A percentile compares a stretch with the other conserved stretches of the same genome.
Evolutionary conservation across 768 basidiomycete genomes (phyloP).

Genomic region (Termitomyces sp.): DNA sequence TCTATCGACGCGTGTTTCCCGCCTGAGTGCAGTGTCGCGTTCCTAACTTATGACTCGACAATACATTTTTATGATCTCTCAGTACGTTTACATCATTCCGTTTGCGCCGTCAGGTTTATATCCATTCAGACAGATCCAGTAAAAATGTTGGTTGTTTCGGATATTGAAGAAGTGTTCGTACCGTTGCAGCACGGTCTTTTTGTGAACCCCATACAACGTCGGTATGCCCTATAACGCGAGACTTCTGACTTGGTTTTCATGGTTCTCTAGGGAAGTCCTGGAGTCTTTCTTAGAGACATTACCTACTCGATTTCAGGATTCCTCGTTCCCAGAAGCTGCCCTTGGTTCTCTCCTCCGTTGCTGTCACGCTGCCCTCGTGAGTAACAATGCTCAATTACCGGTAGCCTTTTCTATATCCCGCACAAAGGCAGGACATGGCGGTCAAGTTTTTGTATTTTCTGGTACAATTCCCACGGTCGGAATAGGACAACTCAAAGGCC

Average conservation of each 20-base stretch:
- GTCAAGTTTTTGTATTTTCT: constrained; percentile 72
- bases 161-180: constrained; percentile 89
- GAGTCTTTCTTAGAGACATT: constrained; percentile 63
- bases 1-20: constrained; percentile 48
- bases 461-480: constrained; percentile 67
- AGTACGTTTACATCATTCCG: constrained; percentile 42
- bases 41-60: constrained; percentile 76
- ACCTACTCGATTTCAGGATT: constrained; percentile 54
- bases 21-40: constrained; percentile 52
- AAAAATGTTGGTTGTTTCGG: constrained; percentile 76
- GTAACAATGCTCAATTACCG: constrained; percentile 15
- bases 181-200: constrained; percentile 73
- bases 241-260: not conserved
- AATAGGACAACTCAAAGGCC: constrained; percentile 58
- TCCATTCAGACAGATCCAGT: constrained; percentile 43
- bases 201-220: constrained; percentile 65
- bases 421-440: constrained; percentile 59
- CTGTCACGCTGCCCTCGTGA: constrained; percentile 66
- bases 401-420: not conserved
- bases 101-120: constrained; percentile 11
- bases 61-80: constrained; percentile 89
- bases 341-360: constrained; percentile 76
- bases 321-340: constrained; percentile 49
- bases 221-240: constrained; percentile 39
- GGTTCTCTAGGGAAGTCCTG: constrained; percentile 44